A percentile compares a stretch with the other conserved stretches of the same genome.
These are phyloP conservation scores for Mycena amicta DNA, from an alignment of 768 basidiomycete genomes.

Conservation along the genomic window DNA sequence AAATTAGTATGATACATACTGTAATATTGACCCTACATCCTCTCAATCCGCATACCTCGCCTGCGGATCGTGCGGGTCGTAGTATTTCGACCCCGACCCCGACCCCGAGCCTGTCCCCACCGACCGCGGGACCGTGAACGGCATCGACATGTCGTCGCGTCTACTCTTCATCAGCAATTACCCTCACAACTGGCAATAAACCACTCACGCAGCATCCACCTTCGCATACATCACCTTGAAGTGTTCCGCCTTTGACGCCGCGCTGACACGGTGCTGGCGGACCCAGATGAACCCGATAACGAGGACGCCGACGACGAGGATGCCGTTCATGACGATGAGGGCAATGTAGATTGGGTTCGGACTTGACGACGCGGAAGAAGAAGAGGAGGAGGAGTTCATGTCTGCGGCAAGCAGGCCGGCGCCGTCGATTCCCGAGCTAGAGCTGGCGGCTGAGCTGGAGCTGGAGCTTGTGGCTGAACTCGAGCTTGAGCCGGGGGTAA, in stretches of 20 bases:
- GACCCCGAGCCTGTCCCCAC: not conserved
- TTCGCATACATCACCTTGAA: not conserved
- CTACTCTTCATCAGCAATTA: too few species aligned
- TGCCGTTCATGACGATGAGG: constrained; percentile 6
- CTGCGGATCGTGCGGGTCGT: not conserved
- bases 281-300: not conserved
- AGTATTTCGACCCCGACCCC: not conserved
- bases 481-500: not conserved
- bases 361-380: not conserved
- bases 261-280: not conserved
- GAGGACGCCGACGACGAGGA: constrained; percentile 6
- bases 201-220: not conserved
- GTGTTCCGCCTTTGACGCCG: not conserved
- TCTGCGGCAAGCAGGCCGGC: not conserved
- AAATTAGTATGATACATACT: not conserved
- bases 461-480: too few species aligned
- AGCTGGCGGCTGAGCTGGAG: too few species aligned
- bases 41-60: not conserved
- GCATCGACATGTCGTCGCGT: not conserved
- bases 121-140: not conserved
- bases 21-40: not conserved
- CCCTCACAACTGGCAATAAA: too few species aligned
- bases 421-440: too few species aligned
- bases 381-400: not conserved
- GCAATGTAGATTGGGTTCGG: constrained; percentile 1